A percentile compares a stretch with the other conserved stretches of the same genome.
Conservation (phyloP, 2,329 filamentous ascomycete species). For the Colletotrichum shisoi region DNA sequence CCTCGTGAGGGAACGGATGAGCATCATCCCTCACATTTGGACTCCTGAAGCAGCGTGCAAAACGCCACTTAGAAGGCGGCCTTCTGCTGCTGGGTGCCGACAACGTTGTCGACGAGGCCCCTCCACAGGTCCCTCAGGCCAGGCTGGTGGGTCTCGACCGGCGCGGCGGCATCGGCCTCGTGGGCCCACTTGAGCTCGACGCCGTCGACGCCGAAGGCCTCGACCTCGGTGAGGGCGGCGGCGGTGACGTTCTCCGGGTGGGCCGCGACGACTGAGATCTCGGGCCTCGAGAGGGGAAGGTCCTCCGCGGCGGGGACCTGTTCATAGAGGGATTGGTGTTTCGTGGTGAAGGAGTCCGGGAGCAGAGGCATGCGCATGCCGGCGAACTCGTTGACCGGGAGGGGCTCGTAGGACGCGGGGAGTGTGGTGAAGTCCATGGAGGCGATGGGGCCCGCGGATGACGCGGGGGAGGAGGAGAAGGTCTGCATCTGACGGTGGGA, state of each 20-base stretch:
- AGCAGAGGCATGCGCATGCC: slow-evolving; percentile 66
- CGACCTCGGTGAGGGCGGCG: slow-evolving; percentile 64
- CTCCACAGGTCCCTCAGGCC: slow-evolving; percentile 63
- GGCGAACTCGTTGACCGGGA: slow-evolving; percentile 47
- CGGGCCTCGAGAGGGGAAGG: slow-evolving; percentile 50
- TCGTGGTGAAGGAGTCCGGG: slow-evolving; percentile 63
- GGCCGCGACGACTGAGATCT: slow-evolving; percentile 65
- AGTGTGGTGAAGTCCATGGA: slow-evolving; percentile 64
- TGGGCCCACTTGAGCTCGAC: slow-evolving; percentile 64
- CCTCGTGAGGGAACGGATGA: background rate
- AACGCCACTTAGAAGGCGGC: slow-evolving; percentile 11
- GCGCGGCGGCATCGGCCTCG: slow-evolving; percentile 45
- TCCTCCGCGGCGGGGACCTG: slow-evolving; percentile 47
- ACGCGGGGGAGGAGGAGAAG: slow-evolving; percentile 60
- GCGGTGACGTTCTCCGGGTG: slow-evolving; percentile 63
- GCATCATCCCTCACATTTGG: background rate
- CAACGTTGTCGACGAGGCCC: slow-evolving; percentile 62
- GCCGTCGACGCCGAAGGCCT: slow-evolving; percentile 65
- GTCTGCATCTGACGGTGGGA: slow-evolving; percentile 68
- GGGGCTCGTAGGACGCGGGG: slow-evolving; percentile 54
- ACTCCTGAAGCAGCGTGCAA: background rate
- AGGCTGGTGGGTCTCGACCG: slow-evolving; percentile 45
- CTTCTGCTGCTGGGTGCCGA: slow-evolving; percentile 41
- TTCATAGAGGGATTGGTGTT: slow-evolving; percentile 53
- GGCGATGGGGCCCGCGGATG: slow-evolving; percentile 46